Conservation (phyloP, 495 filamentous ascomycete genomes). For the Bathelium albidoporum region DNA sequence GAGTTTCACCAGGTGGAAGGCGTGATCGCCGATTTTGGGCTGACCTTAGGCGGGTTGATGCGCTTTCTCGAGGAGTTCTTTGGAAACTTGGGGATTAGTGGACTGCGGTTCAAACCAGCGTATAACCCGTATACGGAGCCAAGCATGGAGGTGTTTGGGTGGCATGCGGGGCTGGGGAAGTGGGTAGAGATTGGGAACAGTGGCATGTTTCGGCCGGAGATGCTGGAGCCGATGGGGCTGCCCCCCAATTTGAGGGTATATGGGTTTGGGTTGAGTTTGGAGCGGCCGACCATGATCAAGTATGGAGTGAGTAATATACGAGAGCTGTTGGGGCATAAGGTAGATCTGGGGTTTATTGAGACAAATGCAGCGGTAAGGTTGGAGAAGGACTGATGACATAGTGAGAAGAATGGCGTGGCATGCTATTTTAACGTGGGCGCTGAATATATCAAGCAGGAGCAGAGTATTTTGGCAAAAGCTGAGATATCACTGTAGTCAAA, state of each 20-base stretch:
- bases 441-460: neutral
- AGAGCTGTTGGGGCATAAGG: constrained; percentile 35
- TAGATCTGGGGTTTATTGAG: constrained; percentile 32
- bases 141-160: constrained; percentile 91
- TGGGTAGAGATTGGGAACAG: constrained; percentile 96
- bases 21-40: constrained; percentile 88
- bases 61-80: constrained; percentile 98
- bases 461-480: neutral
- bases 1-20: constrained; percentile 99
- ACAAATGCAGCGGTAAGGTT: constrained; percentile 32
- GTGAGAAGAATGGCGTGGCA: neutral
- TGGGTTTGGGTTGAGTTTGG: constrained; percentile 82
- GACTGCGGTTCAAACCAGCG: constrained; percentile 90
- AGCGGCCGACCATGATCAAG: constrained; percentile 97
- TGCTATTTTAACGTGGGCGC: neutral
- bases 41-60: constrained; percentile 87
- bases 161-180: constrained; percentile 79
- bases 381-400: constrained; percentile 25
- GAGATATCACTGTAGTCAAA: neutral
- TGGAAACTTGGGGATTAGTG: constrained; percentile 81
- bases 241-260: constrained; percentile 81
- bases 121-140: constrained; percentile 99
- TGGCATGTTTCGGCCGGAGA: constrained; percentile 96
- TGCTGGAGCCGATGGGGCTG: constrained; percentile 83
- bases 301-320: constrained; percentile 38